Base-by-base conservation (phyloP, 1,284 basidiomycete genomes). In the Rhodotorula sp. region DNA sequence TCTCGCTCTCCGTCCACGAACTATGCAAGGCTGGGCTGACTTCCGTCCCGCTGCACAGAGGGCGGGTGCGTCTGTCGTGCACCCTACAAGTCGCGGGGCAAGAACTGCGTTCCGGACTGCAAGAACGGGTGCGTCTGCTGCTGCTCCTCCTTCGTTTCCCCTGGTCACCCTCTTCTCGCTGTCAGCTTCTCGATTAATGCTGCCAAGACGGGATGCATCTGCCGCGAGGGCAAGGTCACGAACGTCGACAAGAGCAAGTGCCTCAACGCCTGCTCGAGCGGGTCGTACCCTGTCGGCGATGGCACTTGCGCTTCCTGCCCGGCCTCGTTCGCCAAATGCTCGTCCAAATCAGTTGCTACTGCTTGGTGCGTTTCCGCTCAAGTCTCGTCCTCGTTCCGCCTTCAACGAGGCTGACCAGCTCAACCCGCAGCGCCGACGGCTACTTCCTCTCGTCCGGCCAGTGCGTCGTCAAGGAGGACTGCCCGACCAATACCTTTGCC, bases 241-340 rank as follows among this genome's bases (percentile, higher is more conserved):
- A 57, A 57, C 27, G 56, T 57, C 56, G 56, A 57, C 56, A 37
- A 37, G 36, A 39, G 36, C 37, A 57, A 57, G 56, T 57, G 56
- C 36, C 56, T 57, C 37, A 22, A 25, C 4, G 34, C 9, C 56
- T 57, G 56, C 17, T n/a, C 56, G 37, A 39, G 56, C 34, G 56
- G 56, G 27, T 41, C 55, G 27, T 41, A 57, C 27, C 56, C 56
- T 7, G 56, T 39, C 3, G 56, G 55, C 21, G 56, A 57, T 37
- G 37, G 37, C 6, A 57, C 56, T 5, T 57, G 56, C 37, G 56
- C 56, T 3, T 25, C 13, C 19, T 57, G 56, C 37, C 56, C 56
- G 36, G 22, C 36, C 1, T 7, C 55, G 8, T 39, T 57, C 34
- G 22, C 36, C 2, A 57, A 56, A 36, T 56, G 34, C 22, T 56